Evolutionary conservation across 208 protist genomes (phyloP).

Genomic region (Balamuthia mandrillaris): DNA sequence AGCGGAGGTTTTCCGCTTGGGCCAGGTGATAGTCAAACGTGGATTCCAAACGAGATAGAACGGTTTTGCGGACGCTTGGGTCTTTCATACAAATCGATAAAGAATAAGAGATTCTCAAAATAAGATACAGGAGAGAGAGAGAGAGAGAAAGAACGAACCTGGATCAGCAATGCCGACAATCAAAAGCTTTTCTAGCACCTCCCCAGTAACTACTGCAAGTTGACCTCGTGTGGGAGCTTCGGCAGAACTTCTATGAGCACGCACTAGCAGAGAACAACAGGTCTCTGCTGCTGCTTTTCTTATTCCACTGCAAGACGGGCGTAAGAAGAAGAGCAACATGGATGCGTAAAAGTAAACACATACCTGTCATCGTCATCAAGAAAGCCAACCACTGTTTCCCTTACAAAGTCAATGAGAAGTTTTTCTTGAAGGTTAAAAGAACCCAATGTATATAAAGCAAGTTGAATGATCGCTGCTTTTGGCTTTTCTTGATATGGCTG

Average conservation of each 20-base stretch:
- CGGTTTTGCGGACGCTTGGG: constrained; percentile 69
- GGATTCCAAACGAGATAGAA: constrained; percentile 66
- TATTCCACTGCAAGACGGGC: constrained; percentile 31
- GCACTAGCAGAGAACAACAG: constrained; percentile 58
- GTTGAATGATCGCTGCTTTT: not conserved
- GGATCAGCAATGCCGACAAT: constrained; percentile 79
- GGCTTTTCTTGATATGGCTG: too few species aligned
- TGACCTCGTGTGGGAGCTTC: not conserved
- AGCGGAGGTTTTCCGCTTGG: constrained; percentile 77
- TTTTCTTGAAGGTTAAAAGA: constrained; percentile 75
- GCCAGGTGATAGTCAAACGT: constrained; percentile 81
- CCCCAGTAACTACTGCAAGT: constrained; percentile 51
- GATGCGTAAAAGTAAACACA: not conserved
- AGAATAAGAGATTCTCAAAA: constrained; percentile 60
- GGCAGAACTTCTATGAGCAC: not conserved
- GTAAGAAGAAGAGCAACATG: not conserved
- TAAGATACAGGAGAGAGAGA: not conserved
- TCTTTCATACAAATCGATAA: constrained; percentile 31
- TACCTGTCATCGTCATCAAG: constrained; percentile 62
- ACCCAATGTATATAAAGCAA: constrained; percentile 74
- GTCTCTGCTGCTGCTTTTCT: constrained; percentile 65
- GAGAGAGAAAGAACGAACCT: not conserved
- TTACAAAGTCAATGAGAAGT: constrained; percentile 66
- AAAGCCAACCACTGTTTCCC: constrained; percentile 62
- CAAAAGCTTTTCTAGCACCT: constrained; percentile 76